These are phyloP conservation scores for Paecilomyces sp. DNA, from an alignment of 2,329 filamentous ascomycete genomes.

Conservation along the genomic window DNA sequence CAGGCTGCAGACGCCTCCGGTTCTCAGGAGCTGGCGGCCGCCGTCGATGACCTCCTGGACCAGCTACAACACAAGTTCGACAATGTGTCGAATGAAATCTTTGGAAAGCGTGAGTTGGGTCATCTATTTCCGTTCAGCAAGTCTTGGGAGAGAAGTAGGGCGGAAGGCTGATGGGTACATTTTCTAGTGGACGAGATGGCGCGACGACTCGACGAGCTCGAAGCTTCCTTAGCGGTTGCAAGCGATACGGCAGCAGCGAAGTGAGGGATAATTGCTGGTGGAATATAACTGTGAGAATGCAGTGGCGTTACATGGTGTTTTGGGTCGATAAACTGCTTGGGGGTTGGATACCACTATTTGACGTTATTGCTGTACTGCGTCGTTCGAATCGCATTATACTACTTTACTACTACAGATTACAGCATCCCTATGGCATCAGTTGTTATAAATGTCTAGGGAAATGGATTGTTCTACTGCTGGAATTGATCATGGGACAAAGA, in stretches of 20 bases:
- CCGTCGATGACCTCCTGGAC: conserved; percentile 81
- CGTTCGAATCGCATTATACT: background rate
- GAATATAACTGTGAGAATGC: background rate
- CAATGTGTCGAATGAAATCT: conserved; percentile 75
- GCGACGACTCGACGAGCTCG: conserved; percentile 72
- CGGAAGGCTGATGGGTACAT: background rate
- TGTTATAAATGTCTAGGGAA: background rate
- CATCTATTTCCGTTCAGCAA: background rate
- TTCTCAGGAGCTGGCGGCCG: conserved; percentile 56
- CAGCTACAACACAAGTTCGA: conserved; percentile 80
- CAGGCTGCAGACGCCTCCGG: conserved; percentile 11
- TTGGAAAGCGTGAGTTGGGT: conserved; percentile 67
- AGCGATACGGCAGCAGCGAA: conserved; percentile 30
- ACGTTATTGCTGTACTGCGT: background rate
- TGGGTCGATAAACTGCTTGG: background rate
- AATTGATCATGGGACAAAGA: background rate
- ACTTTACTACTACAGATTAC: background rate
- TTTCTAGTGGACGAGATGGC: conserved; percentile 87
- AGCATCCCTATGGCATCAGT: background rate
- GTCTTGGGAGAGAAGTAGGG: background rate
- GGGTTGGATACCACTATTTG: background rate
- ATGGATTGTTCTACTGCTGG: background rate
- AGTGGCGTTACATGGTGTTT: background rate
- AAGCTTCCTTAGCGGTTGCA: conserved; percentile 60
- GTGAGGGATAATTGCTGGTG: conserved; percentile 4